phyloP scores from a whole-genome alignment of 306 rosid species.

The Vigna mungo region DNA sequence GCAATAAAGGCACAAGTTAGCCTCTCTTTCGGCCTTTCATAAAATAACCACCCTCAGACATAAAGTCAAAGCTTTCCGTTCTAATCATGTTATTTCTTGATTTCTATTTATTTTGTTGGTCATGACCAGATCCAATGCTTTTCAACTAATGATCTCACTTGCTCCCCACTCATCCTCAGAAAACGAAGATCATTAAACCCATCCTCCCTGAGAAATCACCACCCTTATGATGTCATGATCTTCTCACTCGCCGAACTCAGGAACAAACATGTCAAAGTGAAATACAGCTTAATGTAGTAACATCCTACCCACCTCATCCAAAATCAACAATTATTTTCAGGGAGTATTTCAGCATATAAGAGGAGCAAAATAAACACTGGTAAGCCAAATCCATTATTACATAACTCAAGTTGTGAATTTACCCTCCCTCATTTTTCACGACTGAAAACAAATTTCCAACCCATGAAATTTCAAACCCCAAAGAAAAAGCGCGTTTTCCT shows the following conservation, averaged over 20 bases:
- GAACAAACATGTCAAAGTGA: constrained; percentile 31
- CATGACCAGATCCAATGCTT: constrained; percentile 5
- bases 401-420: constrained; percentile 12
- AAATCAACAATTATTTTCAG: constrained; percentile 11
- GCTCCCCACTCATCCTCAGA: constrained; percentile 15
- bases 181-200: constrained; percentile 9
- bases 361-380: constrained; percentile 7
- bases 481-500: background rate
- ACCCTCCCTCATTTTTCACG: constrained; percentile 31
- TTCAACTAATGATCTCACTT: background rate
- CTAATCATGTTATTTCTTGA: background rate
- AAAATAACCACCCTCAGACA: constrained; percentile 23
- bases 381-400: constrained; percentile 11
- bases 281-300: constrained; percentile 21
- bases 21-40: constrained; percentile 7
- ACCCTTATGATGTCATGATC: constrained; percentile 21
- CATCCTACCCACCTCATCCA: constrained; percentile 1
- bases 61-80: constrained; percentile 19
- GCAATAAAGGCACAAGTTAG: constrained; percentile 30
- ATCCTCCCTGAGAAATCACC: constrained; percentile 14
- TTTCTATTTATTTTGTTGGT: background rate
- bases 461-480: constrained; percentile 19
- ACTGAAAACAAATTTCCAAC: constrained; percentile 29
- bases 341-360: background rate
- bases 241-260: background rate